Conservation (phyloP, 2,329 filamentous ascomycete species). For the Monosporascus sp. region DNA sequence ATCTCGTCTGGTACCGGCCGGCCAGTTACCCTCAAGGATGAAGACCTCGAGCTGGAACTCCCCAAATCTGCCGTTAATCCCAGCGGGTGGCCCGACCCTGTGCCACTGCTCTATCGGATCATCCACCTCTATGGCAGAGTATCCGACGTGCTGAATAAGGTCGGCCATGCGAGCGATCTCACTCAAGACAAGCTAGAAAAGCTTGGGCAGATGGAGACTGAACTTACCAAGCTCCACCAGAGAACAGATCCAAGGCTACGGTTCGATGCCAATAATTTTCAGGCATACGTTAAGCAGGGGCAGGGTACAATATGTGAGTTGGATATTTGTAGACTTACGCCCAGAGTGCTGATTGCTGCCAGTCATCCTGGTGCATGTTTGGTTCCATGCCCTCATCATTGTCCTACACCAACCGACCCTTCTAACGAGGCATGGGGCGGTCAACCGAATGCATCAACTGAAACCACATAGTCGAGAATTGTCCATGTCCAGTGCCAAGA, state of each 20-base stretch:
- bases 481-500: constrained; percentile 86
- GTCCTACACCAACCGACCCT: constrained; percentile 79
- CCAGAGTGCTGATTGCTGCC: too few species aligned
- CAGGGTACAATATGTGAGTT: constrained; percentile 67
- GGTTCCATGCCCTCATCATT: constrained; percentile 84
- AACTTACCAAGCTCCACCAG: constrained; percentile 69
- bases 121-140: constrained; percentile 82
- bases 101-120: constrained; percentile 75
- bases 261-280: constrained; percentile 83
- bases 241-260: constrained; percentile 68
- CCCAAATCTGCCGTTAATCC: constrained; percentile 46
- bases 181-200: constrained; percentile 68
- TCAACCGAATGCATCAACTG: constrained; percentile 60
- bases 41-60: constrained; percentile 77
- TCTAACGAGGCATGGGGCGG: constrained; percentile 65
- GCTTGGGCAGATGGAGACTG: constrained; percentile 72
- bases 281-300: constrained; percentile 72
- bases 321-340: too few species aligned
- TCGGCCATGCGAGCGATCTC: constrained; percentile 67
- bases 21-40: constrained; percentile 76
- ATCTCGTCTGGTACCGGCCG: constrained; percentile 84
- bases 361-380: constrained; percentile 76
- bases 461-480: constrained; percentile 74
- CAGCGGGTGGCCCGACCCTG: constrained; percentile 67
- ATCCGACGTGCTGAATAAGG: constrained; percentile 78